phyloP scores from a whole-genome alignment of 768 basidiomycete genomes.

The Rubroboletus pulcherrimus region DNA sequence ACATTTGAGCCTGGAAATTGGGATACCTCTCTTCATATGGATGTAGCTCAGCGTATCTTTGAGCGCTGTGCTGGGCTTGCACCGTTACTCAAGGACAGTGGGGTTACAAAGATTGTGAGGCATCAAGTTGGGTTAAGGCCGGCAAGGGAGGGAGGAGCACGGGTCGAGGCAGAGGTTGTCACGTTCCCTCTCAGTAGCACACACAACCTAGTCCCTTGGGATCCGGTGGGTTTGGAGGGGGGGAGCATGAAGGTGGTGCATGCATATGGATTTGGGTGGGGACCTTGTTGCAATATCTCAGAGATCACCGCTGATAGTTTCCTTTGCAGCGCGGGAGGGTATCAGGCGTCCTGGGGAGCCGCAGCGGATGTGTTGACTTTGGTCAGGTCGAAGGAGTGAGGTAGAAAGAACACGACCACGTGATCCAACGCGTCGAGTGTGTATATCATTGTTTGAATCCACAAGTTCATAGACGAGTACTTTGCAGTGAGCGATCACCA shows the following conservation, averaged over 20 bases:
- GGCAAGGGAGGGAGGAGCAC: constrained; percentile 49
- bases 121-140: constrained; percentile 63
- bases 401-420: constrained; percentile 27
- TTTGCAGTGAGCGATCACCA: background rate
- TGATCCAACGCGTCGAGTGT: constrained; percentile 30
- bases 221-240: constrained; percentile 15
- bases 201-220: constrained; percentile 17
- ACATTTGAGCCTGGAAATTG: constrained; percentile 48
- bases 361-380: constrained; percentile 38
- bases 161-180: constrained; percentile 49
- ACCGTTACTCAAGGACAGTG: constrained; percentile 32
- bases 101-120: constrained; percentile 40
- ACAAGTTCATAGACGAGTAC: constrained; percentile 3
- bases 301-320: constrained; percentile 5
- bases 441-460: constrained; percentile 27
- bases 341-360: constrained; percentile 42
- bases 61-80: constrained; percentile 39
- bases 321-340: constrained; percentile 33
- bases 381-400: constrained; percentile 10
- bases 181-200: constrained; percentile 31
- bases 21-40: constrained; percentile 46
- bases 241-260: constrained; percentile 42
- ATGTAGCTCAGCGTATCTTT: constrained; percentile 43
- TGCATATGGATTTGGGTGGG: constrained; percentile 60
- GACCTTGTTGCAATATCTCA: background rate